A percentile compares a stretch with the other conserved stretches of the same genome.
Evolutionary conservation across 306 rosid species (phyloP).

Genomic region (Castanea sativa): DNA sequence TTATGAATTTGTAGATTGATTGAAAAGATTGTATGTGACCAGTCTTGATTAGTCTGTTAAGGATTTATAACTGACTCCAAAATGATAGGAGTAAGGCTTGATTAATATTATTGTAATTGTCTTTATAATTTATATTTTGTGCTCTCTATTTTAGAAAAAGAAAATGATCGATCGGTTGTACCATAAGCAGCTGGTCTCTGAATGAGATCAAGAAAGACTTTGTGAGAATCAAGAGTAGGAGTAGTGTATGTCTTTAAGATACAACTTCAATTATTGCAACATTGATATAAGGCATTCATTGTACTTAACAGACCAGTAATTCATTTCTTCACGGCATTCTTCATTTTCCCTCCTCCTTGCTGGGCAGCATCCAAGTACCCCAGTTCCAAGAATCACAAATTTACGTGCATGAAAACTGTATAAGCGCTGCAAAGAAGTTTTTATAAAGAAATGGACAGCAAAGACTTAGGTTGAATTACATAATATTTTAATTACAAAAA

Average conservation of each 20-base stretch:
- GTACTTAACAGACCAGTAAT: slow-evolving; percentile 31
- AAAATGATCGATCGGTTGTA: not conserved
- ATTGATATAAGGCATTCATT: slow-evolving; percentile 43
- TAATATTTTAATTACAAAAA: not conserved
- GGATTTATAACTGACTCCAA: too few species aligned
- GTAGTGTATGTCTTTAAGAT: slow-evolving; percentile 36
- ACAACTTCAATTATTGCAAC: slow-evolving; percentile 40
- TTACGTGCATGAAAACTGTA: slow-evolving; percentile 59
- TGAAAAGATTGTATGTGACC: too few species aligned
- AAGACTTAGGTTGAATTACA: not conserved
- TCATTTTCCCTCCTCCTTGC: slow-evolving; percentile 33
- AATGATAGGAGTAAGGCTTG: too few species aligned
- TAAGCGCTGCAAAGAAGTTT: slow-evolving; percentile 42
- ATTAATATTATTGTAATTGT: too few species aligned
- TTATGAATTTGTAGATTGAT: too few species aligned
- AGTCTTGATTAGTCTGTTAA: too few species aligned
- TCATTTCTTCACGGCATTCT: slow-evolving; percentile 50
- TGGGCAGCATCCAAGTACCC: slow-evolving; percentile 73
- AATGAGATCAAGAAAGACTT: slow-evolving; percentile 35
- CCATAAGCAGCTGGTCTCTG: slow-evolving; percentile 49
- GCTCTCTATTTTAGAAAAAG: too few species aligned
- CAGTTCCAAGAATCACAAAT: slow-evolving; percentile 52
- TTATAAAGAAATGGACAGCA: not conserved
- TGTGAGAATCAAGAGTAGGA: slow-evolving; percentile 55
- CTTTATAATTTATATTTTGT: too few species aligned